These are phyloP conservation scores for Entomophthora muscae DNA, from an alignment of 371 early-diverging fungal genomes.

Conservation along the genomic window DNA sequence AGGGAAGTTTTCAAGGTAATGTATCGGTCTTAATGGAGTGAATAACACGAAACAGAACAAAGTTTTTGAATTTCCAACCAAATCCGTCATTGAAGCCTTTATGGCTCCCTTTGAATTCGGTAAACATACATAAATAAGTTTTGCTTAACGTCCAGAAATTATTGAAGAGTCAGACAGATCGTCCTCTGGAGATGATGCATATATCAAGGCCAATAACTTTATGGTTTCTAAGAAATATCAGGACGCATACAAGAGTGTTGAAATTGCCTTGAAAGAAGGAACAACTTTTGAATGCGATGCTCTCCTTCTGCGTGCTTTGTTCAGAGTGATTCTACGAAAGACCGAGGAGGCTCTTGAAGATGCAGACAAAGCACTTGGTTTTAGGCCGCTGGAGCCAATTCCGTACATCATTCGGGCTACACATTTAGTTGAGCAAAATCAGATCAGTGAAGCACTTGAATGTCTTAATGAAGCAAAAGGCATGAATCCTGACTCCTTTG, in stretches of 20 bases:
- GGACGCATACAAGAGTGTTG: background rate
- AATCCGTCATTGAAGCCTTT: too few species aligned
- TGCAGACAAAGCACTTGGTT: background rate
- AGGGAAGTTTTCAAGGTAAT: background rate
- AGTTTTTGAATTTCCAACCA: too few species aligned
- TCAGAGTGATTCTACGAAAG: background rate
- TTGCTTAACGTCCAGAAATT: background rate
- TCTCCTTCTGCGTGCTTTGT: background rate
- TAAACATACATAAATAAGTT: background rate
- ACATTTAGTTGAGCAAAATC: background rate
- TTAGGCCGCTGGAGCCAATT: background rate
- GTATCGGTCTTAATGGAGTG: background rate
- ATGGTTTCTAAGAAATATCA: background rate
- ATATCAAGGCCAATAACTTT: background rate
- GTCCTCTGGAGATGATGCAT: background rate
- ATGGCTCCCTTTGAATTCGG: too few species aligned
- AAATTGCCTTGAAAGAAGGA: background rate
- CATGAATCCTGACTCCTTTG: background rate
- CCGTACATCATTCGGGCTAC: background rate
- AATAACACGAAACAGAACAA: too few species aligned
- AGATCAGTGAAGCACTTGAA: background rate
- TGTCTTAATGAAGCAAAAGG: background rate
- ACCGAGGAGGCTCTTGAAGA: background rate
- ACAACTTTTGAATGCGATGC: background rate
- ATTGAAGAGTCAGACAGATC: background rate